Base-by-base conservation (phyloP, 106 monocot genomes). In the Dioscorea dumetorum region DNA sequence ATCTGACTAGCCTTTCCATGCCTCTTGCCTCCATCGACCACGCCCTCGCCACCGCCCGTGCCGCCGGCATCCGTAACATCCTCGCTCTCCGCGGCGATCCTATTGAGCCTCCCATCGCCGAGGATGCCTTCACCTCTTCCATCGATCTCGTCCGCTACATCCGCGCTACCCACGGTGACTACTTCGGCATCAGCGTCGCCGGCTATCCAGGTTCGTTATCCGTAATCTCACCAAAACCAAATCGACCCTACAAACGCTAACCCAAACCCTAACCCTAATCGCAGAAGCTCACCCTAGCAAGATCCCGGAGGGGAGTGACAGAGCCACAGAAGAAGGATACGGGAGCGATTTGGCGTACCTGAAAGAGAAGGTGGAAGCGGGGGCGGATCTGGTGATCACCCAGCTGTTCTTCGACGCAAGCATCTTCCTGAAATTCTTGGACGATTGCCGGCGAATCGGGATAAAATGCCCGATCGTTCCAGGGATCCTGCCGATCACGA, bases 31-130 rank as follows among this genome's bases (percentile, higher is more conserved):
- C 66, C 22, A 70, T 88, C 22, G 81, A 84, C 63, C 21, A 57
- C 23, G 88, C 84, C 12, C 72, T 88, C 22, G 78, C 75, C 54
- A 56, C 73, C 49, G 69, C 67, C 22, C 48, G 64, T 1, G 61
- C 53, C 16, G 35, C 19, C 16, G 88, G 88, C 14, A 74, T 88
- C 32, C 51, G 53, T 22, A 88, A 88, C 60, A 64, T 88, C 58
- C 72, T 88, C 24, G 88, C 88, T 2, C 76, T 88, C 5, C 48
- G 80, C n/a, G 88, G 84, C 6, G 88, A 88, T 60, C 81, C 81
- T 11, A 78, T 78, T 0, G 62, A 66, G 0, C 78, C 73, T 3
- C 72, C 64, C 17, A 70, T 12, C 18, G 70, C 49, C 24, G 67
- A 63, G 17, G 78, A 64, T 7, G 75, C 80, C 34, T 66, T 80